A percentile compares a stretch with the other conserved stretches of the same genome.
These are phyloP conservation scores for Chiua sp. DNA, from an alignment of 1,284 basidiomycete species.

Conservation along the genomic window DNA sequence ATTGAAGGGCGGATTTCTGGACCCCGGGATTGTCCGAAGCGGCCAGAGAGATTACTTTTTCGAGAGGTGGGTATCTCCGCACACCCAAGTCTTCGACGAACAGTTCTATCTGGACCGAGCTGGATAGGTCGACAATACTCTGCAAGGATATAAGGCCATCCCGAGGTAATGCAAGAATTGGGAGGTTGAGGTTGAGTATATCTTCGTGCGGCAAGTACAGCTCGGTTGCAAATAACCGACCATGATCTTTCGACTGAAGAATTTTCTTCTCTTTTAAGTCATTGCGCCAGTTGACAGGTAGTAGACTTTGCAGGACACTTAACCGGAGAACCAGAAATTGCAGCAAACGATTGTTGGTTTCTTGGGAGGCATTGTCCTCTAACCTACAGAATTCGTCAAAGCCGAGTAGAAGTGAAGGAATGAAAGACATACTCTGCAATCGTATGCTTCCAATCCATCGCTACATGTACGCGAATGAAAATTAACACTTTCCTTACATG, in stretches of 20 bases:
- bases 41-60: slow-evolving; percentile 25
- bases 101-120: background rate
- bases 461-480: slow-evolving; percentile 4
- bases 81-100: slow-evolving; percentile 20
- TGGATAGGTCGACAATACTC: background rate
- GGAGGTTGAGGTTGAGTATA: slow-evolving; percentile 22
- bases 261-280: slow-evolving; percentile 11
- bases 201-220: slow-evolving; percentile 20
- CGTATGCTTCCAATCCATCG: slow-evolving; percentile 17
- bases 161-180: slow-evolving; percentile 17
- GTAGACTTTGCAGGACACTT: background rate
- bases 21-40: slow-evolving; percentile 9
- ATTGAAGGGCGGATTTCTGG: slow-evolving; percentile 13
- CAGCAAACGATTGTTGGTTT: slow-evolving; percentile 19
- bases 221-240: slow-evolving; percentile 4
- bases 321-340: background rate
- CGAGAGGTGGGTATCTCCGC: slow-evolving; percentile 16
- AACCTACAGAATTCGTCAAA: slow-evolving; percentile 12
- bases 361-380: slow-evolving; percentile 15
- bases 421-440: slow-evolving; percentile 9
- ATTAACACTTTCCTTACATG: slow-evolving; percentile 10
- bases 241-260: slow-evolving; percentile 16
- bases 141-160: background rate
- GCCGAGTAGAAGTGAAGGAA: background rate
- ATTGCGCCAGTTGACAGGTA: background rate